Conservation (phyloP, 2,329 filamentous ascomycete genomes). For the Fusarium sp. region DNA sequence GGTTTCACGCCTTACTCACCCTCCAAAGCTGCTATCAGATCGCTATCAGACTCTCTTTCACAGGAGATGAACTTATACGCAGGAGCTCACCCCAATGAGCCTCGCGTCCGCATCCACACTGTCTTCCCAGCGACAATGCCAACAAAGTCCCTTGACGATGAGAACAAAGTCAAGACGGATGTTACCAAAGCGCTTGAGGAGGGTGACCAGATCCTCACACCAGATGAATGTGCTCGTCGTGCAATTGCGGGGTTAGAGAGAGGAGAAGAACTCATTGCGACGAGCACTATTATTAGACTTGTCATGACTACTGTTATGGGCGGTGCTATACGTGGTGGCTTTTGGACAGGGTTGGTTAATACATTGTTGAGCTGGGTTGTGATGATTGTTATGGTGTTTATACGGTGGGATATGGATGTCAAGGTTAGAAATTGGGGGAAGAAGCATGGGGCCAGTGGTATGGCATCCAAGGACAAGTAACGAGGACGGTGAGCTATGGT, state of each 20-base stretch:
- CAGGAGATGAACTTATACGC: conserved; percentile 37
- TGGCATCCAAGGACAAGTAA: not conserved
- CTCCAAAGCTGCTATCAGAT: conserved; percentile 31
- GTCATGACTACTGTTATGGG: conserved; percentile 38
- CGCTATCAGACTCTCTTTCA: conserved; percentile 28
- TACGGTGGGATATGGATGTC: conserved; percentile 34
- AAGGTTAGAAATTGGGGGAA: conserved; percentile 31
- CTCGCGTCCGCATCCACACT: conserved; percentile 23
- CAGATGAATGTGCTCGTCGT: conserved; percentile 23
- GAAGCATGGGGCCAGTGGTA: conserved; percentile 19
- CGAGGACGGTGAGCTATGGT: not conserved
- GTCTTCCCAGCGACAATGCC: conserved; percentile 35
- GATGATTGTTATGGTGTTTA: conserved; percentile 36
- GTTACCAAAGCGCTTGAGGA: conserved; percentile 33
- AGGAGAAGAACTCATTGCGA: conserved; percentile 27
- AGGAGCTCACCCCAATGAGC: conserved; percentile 18
- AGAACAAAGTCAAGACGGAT: conserved; percentile 30
- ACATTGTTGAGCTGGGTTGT: conserved; percentile 31
- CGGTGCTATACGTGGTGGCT: conserved; percentile 27
- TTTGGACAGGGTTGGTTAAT: conserved; percentile 13
- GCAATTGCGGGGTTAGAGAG: conserved; percentile 25
- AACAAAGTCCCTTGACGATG: conserved; percentile 29
- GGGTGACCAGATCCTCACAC: conserved; percentile 27
- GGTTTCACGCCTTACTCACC: conserved; percentile 31
- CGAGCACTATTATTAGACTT: conserved; percentile 30